phyloP scores from a whole-genome alignment of 2,329 filamentous ascomycete species.

The Talaromyces sp. region DNA sequence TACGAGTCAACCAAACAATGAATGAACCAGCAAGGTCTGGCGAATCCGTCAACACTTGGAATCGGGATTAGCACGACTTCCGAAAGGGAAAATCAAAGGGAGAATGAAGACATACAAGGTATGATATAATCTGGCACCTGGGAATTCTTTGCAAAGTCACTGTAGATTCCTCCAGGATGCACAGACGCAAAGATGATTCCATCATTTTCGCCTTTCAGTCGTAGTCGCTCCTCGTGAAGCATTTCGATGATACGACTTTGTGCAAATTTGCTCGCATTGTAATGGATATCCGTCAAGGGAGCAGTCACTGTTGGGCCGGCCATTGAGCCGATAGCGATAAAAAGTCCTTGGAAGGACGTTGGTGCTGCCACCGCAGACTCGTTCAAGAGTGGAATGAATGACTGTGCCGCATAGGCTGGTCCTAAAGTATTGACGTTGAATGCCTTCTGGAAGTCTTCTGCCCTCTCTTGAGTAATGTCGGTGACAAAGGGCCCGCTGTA shows the following conservation, averaged over 20 bases:
- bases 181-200: conserved; percentile 28
- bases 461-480: conserved; percentile 32
- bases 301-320: conserved; percentile 37
- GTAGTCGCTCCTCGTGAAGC: conserved; percentile 34
- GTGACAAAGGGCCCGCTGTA: conserved; percentile 35
- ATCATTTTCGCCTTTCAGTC: conserved; percentile 16
- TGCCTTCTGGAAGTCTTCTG: conserved; percentile 34
- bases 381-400: conserved; percentile 33
- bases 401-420: conserved; percentile 36
- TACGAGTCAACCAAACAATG: conserved; percentile 25
- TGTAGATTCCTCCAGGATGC: conserved; percentile 38
- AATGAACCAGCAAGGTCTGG: conserved; percentile 27
- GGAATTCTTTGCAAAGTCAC: conserved; percentile 31
- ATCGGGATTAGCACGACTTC: not conserved
- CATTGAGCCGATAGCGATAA: conserved; percentile 33
- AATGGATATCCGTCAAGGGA: conserved; percentile 33
- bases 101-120: conserved; percentile 12
- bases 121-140: conserved; percentile 25
- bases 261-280: conserved; percentile 38
- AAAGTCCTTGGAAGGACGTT: conserved; percentile 20
- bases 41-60: conserved; percentile 24
- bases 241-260: conserved; percentile 40
- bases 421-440: conserved; percentile 39
- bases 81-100: not conserved
- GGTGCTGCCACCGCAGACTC: conserved; percentile 23